Evolutionary conservation across 495 filamentous ascomycete species (phyloP).

Genomic region (Tuber melanosporum): DNA sequence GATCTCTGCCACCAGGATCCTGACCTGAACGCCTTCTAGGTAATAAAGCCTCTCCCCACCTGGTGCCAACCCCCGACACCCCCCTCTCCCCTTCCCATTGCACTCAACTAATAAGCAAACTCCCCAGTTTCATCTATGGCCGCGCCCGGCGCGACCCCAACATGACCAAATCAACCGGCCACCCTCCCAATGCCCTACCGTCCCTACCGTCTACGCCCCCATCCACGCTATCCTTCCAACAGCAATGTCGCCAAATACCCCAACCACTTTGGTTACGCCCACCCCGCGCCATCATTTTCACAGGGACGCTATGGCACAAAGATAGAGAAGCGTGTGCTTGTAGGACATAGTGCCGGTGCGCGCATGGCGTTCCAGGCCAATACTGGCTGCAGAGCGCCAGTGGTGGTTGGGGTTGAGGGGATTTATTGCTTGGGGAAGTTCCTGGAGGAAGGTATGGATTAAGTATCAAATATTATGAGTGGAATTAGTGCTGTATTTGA

Average conservation of each 20-base stretch:
- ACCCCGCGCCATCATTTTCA: slow-evolving; percentile 56
- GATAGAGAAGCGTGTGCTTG: slow-evolving; percentile 43
- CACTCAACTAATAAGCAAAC: slow-evolving; percentile 4
- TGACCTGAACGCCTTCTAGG: slow-evolving; percentile 44
- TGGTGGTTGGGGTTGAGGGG: slow-evolving; percentile 56
- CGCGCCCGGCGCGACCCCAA: slow-evolving; percentile 80
- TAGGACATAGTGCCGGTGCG: too few relatives aligned
- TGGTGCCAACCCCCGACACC: too few relatives aligned
- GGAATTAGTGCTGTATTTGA: too few relatives aligned
- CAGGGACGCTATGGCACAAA: slow-evolving; percentile 51
- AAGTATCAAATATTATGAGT: slow-evolving; percentile 32
- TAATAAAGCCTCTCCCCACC: slow-evolving; percentile 44
- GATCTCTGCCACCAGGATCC: slow-evolving; percentile 20
- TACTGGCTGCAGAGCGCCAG: slow-evolving; percentile 29
- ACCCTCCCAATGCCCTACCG: slow-evolving; percentile 50
- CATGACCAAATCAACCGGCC: slow-evolving; percentile 51
- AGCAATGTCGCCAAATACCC: slow-evolving; percentile 52
- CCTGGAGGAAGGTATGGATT: slow-evolving; percentile 50
- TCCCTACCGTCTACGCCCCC: slow-evolving; percentile 67
- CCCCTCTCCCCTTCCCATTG: background rate
- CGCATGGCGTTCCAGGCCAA: slow-evolving; percentile 54
- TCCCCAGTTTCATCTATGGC: slow-evolving; percentile 68
- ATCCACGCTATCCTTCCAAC: slow-evolving; percentile 52
- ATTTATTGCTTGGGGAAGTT: slow-evolving; percentile 60
- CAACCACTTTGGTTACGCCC: slow-evolving; percentile 65